A percentile compares a stretch with the other conserved stretches of the same genome.
Conservation (phyloP, 2,329 filamentous ascomycete genomes). For the Fusarium veterinarium region DNA sequence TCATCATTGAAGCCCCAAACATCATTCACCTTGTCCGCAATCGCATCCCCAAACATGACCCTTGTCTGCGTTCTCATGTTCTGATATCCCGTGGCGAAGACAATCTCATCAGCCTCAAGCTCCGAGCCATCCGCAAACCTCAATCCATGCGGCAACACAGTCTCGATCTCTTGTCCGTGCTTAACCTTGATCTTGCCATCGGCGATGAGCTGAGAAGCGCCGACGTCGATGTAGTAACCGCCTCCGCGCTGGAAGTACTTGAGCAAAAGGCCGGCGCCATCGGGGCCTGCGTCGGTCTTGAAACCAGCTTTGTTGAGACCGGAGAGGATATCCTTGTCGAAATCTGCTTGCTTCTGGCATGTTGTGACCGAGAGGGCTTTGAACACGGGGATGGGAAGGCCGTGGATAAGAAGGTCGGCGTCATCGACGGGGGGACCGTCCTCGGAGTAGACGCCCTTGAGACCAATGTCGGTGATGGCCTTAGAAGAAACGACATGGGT, state of each 20-base stretch:
- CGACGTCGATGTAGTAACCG: slow-evolving; percentile 78
- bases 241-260: slow-evolving; percentile 75
- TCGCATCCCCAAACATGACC: slow-evolving; percentile 69
- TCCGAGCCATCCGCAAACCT: slow-evolving; percentile 65
- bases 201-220: slow-evolving; percentile 69
- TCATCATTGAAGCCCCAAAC: slow-evolving; percentile 72
- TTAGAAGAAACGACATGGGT: slow-evolving; percentile 72
- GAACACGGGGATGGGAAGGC: slow-evolving; percentile 67
- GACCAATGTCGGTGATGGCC: slow-evolving; percentile 62
- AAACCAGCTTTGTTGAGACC: slow-evolving; percentile 69
- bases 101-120: slow-evolving; percentile 70
- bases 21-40: slow-evolving; percentile 68
- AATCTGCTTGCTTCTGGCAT: slow-evolving; percentile 48
- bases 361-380: slow-evolving; percentile 67
- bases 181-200: slow-evolving; percentile 74
- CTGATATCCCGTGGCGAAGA: slow-evolving; percentile 73
- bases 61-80: slow-evolving; percentile 74
- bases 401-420: slow-evolving; percentile 70
- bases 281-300: slow-evolving; percentile 67
- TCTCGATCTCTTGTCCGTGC: slow-evolving; percentile 65
- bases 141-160: slow-evolving; percentile 59
- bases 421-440: slow-evolving; percentile 71
- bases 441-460: slow-evolving; percentile 64
- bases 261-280: slow-evolving; percentile 66
- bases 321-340: slow-evolving; percentile 54